Conservation (phyloP, 305 asterid genomes). For the Rubia peregrina region DNA sequence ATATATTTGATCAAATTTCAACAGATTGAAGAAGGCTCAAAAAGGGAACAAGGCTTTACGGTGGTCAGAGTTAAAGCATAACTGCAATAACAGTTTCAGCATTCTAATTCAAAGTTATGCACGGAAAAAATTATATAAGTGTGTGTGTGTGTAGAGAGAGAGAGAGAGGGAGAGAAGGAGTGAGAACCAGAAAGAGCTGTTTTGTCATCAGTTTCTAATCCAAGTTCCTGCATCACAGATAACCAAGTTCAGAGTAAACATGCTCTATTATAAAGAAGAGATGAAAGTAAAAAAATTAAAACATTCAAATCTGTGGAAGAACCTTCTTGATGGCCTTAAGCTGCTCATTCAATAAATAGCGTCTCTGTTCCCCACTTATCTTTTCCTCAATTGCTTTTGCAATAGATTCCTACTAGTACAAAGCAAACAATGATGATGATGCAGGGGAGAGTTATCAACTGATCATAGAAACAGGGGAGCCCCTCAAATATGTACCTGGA, state of each 20-base stretch:
- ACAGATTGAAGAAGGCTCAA: neutral
- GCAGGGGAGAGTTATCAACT: slow-evolving; percentile 2
- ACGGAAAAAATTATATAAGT: neutral
- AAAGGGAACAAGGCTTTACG: neutral
- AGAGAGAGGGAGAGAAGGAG: slow-evolving; percentile 21
- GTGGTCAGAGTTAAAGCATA: neutral
- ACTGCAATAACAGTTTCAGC: neutral
- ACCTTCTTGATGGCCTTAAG: slow-evolving; percentile 98
- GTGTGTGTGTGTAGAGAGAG: neutral
- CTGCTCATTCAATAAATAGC: slow-evolving; percentile 89
- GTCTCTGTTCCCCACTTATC: slow-evolving; percentile 98
- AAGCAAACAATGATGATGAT: slow-evolving; percentile 13
- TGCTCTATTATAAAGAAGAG: neutral
- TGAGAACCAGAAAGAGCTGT: slow-evolving; percentile 88
- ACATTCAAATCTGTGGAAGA: slow-evolving; percentile 14
- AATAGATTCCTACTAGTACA: slow-evolving; percentile 67
- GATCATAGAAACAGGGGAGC: neutral
- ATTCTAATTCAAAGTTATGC: slow-evolving; percentile 2
- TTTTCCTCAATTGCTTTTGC: slow-evolving; percentile 99
- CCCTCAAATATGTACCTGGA: slow-evolving; percentile 48
- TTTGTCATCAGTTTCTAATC: slow-evolving; percentile 97
- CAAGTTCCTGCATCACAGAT: slow-evolving; percentile 65
- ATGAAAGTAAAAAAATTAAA: neutral
- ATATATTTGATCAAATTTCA: neutral
- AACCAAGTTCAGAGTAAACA: slow-evolving; percentile 7